phyloP scores from a whole-genome alignment of 768 basidiomycete genomes.

The Candolleomyces eurysporus region DNA sequence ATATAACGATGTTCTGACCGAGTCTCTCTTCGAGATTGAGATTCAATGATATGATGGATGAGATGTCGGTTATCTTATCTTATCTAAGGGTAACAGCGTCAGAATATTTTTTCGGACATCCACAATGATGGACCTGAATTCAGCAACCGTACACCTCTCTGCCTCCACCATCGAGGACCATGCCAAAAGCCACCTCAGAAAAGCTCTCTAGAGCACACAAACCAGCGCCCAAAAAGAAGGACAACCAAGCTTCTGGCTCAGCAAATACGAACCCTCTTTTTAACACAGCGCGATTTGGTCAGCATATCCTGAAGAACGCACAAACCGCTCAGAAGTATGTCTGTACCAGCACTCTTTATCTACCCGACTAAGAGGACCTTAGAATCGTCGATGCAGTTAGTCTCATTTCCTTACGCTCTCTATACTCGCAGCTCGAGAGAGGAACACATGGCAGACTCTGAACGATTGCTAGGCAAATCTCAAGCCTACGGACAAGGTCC shows the following conservation, averaged over 20 bases:
- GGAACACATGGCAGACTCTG: background rate
- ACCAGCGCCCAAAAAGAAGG: slow-evolving; percentile 52
- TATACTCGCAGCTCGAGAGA: background rate
- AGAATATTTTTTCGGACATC: slow-evolving; percentile 13
- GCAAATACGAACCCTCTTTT: slow-evolving; percentile 78
- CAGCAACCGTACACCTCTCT: background rate
- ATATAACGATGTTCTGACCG: background rate
- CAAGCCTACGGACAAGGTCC: slow-evolving; percentile 90
- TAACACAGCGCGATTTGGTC: slow-evolving; percentile 94
- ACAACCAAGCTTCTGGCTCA: slow-evolving; percentile 40
- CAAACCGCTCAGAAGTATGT: slow-evolving; percentile 84
- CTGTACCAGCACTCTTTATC: background rate
- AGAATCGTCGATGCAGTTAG: slow-evolving; percentile 47
- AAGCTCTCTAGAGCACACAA: slow-evolving; percentile 71
- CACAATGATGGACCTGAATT: background rate
- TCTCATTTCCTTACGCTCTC: slow-evolving; percentile 7
- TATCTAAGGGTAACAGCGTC: slow-evolving; percentile 3
- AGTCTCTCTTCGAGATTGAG: background rate
- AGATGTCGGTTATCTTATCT: slow-evolving; percentile 4
- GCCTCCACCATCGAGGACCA: slow-evolving; percentile 21
- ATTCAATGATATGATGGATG: no score
- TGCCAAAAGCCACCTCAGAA: slow-evolving; percentile 81
- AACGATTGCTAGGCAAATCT: slow-evolving; percentile 67
- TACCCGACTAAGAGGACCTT: background rate
- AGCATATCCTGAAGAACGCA: slow-evolving; percentile 96